Evolutionary conservation across 1,284 basidiomycete genomes (phyloP), one percentile per base, ranked within the genome.

Genomic region (Naganishia liquefaciens): DNA sequence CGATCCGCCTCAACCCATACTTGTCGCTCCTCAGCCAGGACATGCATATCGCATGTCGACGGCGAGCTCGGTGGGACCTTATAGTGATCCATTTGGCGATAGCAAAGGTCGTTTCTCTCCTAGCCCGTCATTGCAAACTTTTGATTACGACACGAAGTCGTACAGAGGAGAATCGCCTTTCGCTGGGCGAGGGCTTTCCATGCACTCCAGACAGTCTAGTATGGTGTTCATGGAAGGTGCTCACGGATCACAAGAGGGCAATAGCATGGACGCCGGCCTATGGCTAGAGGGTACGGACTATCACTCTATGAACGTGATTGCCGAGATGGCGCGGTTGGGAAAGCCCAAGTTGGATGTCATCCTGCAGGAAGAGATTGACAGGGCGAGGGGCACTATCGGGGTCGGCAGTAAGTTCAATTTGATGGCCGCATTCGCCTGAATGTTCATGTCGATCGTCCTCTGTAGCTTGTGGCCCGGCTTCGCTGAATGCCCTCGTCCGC

Each of bases 401-500:
- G 88, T 90, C 54, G 87, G 86, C 33, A 88, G 88, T 85, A 70
- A 80, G 87, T 82, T 23, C 17, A 30, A 23, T 11, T 44, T 64
- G 62, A 19, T 15, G 30, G 58, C 42, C 13, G 19, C 21, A 9
- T 4, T 28, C 42, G 11, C 52, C 28, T 21, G 15, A 15, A 30
- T 50, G 51, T 40, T 17, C 50, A 33, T 25, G 11, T 60, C 62
- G 54, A 54, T 5, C 21, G 17, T 44, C 40, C 39, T 33, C 19
- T 54, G 5, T 66, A 87, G 87, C 86, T 65, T 92, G 90, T 71
- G 90, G 89, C 5, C 90, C 90, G 0, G 81, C 83, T 1, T 87
- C 87, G 21, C 81, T 91, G 64, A 87, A 88, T 71, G 86, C 85
- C 3, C 79, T 90, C 70, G 83, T 91, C 25, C 82, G 89, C 52